Evolutionary conservation across 495 filamentous ascomycete species (phyloP), one percentile per base, ranked within the genome.

Genomic region (Thozetella sp.): DNA sequence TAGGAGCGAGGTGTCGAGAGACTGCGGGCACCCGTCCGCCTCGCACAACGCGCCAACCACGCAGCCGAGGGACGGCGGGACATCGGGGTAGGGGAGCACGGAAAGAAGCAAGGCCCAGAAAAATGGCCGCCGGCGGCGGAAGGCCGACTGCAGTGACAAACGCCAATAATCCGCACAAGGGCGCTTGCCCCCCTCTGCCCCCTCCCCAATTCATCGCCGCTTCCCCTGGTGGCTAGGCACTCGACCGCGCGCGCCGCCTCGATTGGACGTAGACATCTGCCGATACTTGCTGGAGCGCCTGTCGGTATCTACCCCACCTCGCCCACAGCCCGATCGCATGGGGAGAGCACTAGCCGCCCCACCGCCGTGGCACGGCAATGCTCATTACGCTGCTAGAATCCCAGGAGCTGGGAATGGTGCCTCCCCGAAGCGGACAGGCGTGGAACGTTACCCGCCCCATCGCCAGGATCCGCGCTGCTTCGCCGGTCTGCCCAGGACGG

Each of bases 231-330:
- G 3, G 10, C 43, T 20, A 48, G 43, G 43, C 43, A n/a, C 43
- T 19, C 3, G 43, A 10, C n/a, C 4, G 43, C 9, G 9, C n/a
- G 12, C 43, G 43, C 43, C 10, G 43, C 43, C 12, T 48, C 43
- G 43, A 48, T 48, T 48, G 43, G 43, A 48, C 43, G 43, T 48
- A n/a, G 43, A 48, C 43, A 48, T 48, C 43, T 48, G 43, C 43
- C 43, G 43, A 48, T 20, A 19, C 9, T 19, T 11, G 43, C 15
- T 37, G 30, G 9, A 19, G 9, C n/a, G 43, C 20, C 43, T 48
- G 9, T 11, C 43, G 43, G 43, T 13, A 48, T 48, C 43, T 48
- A 48, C 43, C 43, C 43, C 43, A 48, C 43, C 43, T 48, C 43
- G 12, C 9, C 4, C 43, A 4, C n/a, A 11, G 43, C n/a, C 43